Conservation (phyloP, 768 basidiomycete species). For the Infundibulicybe gibba region DNA sequence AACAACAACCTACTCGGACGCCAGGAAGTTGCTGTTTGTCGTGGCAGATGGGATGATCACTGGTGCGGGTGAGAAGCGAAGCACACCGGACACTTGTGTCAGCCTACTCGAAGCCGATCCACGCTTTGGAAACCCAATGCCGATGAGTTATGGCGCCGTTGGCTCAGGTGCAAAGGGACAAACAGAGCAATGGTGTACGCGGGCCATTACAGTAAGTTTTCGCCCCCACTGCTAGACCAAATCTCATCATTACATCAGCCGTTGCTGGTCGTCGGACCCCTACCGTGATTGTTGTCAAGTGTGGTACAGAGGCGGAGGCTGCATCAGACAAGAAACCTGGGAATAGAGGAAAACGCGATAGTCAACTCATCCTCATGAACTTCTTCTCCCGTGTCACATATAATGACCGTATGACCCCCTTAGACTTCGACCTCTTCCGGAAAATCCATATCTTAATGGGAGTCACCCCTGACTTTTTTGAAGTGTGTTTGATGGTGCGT, state of each 20-base stretch:
- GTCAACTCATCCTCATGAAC: slow-evolving; percentile 98
- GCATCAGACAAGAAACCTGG: slow-evolving; percentile 88
- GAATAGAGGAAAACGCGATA: slow-evolving; percentile 97
- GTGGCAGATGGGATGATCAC: slow-evolving; percentile 99
- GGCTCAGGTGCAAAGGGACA: slow-evolving; percentile 86
- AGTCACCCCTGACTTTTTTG: slow-evolving; percentile 98
- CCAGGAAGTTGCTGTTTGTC: slow-evolving; percentile 87
- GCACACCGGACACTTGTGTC: slow-evolving; percentile 97
- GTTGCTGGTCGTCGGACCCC: slow-evolving; percentile 90
- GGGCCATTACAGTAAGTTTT: slow-evolving; percentile 91
- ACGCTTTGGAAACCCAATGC: slow-evolving; percentile 91
- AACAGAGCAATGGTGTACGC: slow-evolving; percentile 99
- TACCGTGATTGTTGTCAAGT: slow-evolving; percentile 93
- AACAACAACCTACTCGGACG: slow-evolving; percentile 85
- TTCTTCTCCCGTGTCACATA: slow-evolving; percentile 99
- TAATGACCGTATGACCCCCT: slow-evolving; percentile 96
- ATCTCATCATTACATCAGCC: slow-evolving; percentile 33
- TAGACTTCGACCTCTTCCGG: slow-evolving; percentile 97
- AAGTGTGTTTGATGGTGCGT: slow-evolving; percentile 93
- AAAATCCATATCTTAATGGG: slow-evolving; percentile 97
- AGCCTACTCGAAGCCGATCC: slow-evolving; percentile 88
- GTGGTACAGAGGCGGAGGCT: slow-evolving; percentile 87
- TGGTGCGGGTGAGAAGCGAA: slow-evolving; percentile 91
- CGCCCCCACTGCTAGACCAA: background rate
- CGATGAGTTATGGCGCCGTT: slow-evolving; percentile 91